These are phyloP conservation scores for Pulveroboletus sp. DNA, from an alignment of 768 basidiomycete genomes.

Conservation along the genomic window DNA sequence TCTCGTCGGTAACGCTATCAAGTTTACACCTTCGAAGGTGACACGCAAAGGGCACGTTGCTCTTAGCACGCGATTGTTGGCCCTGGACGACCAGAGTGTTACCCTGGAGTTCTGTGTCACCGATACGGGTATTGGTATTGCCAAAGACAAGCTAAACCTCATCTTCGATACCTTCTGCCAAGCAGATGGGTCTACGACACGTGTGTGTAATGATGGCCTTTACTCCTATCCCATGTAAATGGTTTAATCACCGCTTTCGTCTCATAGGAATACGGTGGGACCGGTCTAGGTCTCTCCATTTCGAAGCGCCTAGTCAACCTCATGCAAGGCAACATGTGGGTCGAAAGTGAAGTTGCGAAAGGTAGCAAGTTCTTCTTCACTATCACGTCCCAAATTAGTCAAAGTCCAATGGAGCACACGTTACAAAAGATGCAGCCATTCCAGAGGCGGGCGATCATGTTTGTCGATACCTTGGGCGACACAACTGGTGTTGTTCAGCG, in stretches of 20 bases:
- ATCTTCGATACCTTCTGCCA: constrained; percentile 99
- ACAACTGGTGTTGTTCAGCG: constrained; percentile 68
- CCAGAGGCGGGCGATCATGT: constrained; percentile 82
- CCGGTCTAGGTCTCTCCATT: constrained; percentile 93
- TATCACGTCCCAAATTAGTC: constrained; percentile 79
- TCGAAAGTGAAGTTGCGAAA: constrained; percentile 88
- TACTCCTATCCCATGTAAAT: constrained; percentile 4
- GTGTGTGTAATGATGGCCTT: constrained; percentile 45
- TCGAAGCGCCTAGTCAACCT: constrained; percentile 95
- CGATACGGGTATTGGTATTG: constrained; percentile 98
- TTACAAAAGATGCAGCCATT: constrained; percentile 82
- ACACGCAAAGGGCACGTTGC: constrained; percentile 85
- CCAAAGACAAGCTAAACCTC: constrained; percentile 94
- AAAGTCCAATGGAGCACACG: constrained; percentile 66
- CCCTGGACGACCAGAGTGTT: constrained; percentile 75
- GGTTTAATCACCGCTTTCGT: constrained; percentile 13
- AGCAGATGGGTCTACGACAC: constrained; percentile 95
- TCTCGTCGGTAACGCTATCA: constrained; percentile 93
- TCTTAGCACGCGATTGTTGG: constrained; percentile 75
- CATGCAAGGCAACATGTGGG: constrained; percentile 99
- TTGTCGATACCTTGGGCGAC: constrained; percentile 82
- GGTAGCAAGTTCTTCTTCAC: constrained; percentile 98
- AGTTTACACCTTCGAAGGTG: constrained; percentile 85
- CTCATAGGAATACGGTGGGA: constrained; percentile 89
- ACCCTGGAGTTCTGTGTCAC: constrained; percentile 96